Conservation (phyloP, 257 asterid species). For the Solanum peruvianum region DNA sequence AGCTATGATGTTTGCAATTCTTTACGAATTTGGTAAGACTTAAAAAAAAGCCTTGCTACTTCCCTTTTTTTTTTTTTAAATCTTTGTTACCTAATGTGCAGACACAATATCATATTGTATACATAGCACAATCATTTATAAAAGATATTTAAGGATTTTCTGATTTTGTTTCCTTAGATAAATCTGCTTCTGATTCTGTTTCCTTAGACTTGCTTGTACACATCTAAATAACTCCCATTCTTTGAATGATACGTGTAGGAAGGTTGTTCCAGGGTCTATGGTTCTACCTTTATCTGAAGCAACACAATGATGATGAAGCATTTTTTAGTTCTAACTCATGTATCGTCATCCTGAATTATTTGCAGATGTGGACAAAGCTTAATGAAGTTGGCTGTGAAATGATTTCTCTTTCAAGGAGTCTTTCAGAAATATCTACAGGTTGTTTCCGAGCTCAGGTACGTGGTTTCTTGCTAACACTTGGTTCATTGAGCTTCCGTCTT, state of each 20-base stretch:
- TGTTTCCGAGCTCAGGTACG: constrained; percentile 58
- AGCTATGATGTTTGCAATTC: background rate
- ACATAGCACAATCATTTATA: background rate
- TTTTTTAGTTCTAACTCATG: background rate
- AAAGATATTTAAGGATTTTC: background rate
- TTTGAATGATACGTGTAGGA: background rate
- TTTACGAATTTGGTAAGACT: background rate
- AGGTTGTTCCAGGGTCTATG: background rate
- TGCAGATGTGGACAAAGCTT: constrained; percentile 63
- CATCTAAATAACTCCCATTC: background rate
- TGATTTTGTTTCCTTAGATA: background rate
- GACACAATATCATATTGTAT: background rate
- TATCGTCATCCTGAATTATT: background rate
- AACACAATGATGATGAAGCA: background rate
- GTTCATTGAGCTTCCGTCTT: background rate
- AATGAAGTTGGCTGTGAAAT: constrained; percentile 52
- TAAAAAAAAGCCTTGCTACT: background rate
- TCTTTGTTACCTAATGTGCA: background rate
- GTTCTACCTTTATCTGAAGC: background rate
- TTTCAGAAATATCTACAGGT: constrained; percentile 44
- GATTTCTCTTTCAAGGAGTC: constrained; percentile 45
- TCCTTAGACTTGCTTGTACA: background rate
- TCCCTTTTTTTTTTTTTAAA: background rate
- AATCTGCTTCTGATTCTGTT: background rate
- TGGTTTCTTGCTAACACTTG: constrained; percentile 7